These are phyloP conservation scores for Suhomyces vadensis DNA, from an alignment of 805 yeast species.

Conservation along the genomic window DNA sequence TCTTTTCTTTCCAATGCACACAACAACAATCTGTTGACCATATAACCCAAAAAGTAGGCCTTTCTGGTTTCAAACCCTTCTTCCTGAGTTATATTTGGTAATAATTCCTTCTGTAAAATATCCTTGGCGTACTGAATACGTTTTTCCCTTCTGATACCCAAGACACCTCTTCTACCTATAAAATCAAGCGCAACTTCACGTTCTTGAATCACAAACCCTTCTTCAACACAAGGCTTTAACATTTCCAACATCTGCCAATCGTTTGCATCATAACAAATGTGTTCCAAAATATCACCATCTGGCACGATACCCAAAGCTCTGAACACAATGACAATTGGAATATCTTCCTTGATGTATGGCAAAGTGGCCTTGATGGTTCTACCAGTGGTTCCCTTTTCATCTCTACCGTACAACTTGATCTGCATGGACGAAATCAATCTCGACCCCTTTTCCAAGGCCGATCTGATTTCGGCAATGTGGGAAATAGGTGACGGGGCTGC, in stretches of 20 bases:
- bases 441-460: conserved; percentile 96
- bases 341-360: conserved; percentile 95
- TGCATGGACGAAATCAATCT: conserved; percentile 92
- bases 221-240: conserved; percentile 98
- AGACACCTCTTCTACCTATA: conserved; percentile 96
- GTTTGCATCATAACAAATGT: conserved; percentile 93
- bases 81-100: conserved; percentile 96
- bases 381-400: conserved; percentile 64
- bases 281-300: conserved; percentile 98
- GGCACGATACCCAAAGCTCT: conserved; percentile 98
- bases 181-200: conserved; percentile 97
- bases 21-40: conserved; percentile 90
- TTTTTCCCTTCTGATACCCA: conserved; percentile 94
- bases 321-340: conserved; percentile 95
- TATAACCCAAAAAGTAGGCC: conserved; percentile 96
- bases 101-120: conserved; percentile 90
- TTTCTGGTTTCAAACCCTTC: conserved; percentile 97
- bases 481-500: conserved; percentile 97
- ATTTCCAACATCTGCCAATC: conserved; percentile 99
- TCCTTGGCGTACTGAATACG: conserved; percentile 98
- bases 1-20: conserved; percentile 97
- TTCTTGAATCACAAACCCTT: conserved; percentile 97
- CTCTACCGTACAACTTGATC: conserved; percentile 85
- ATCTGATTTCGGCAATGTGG: conserved; percentile 93
- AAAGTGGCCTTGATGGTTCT: conserved; percentile 93